Conservation (phyloP, 352 stramenopile genomes). For the Phytophthora syringae region DNA sequence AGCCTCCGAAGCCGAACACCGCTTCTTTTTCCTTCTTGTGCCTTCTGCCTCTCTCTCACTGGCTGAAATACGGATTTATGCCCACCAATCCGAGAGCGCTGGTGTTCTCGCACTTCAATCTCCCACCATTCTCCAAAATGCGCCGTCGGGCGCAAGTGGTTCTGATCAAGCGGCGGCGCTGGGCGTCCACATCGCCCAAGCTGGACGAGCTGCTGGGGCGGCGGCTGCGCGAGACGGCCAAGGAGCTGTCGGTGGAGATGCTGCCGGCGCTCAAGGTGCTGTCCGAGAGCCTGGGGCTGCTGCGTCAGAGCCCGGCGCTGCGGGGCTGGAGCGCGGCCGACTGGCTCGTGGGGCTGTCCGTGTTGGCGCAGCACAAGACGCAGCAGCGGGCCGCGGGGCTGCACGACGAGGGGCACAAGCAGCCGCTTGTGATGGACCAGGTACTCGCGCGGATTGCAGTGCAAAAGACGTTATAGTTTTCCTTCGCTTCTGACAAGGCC, state of each 20-base stretch:
- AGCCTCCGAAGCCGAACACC: neutral
- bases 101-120: conserved; percentile 17
- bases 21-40: conserved; percentile 4
- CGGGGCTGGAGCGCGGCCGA: conserved; percentile 78
- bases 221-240: conserved; percentile 33
- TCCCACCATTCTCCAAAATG: conserved; percentile 16
- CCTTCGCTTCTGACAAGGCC: neutral
- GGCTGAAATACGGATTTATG: neutral
- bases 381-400: conserved; percentile 35
- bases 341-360: conserved; percentile 83
- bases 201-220: conserved; percentile 34
- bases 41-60: neutral
- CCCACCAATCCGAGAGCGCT: neutral
- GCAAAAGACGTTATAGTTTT: neutral
- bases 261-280: conserved; percentile 79
- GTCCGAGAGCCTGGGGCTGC: conserved; percentile 69
- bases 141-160: conserved; percentile 1
- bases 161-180: neutral
- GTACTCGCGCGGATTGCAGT: conserved; percentile 6
- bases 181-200: conserved; percentile 2
- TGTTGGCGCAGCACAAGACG: conserved; percentile 77
- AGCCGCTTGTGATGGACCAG: conserved; percentile 29
- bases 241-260: conserved; percentile 64
- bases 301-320: conserved; percentile 64
- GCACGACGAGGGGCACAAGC: conserved; percentile 37